These are phyloP conservation scores for Immersiella caudata DNA, from an alignment of 495 filamentous ascomycete species.

Conservation along the genomic window DNA sequence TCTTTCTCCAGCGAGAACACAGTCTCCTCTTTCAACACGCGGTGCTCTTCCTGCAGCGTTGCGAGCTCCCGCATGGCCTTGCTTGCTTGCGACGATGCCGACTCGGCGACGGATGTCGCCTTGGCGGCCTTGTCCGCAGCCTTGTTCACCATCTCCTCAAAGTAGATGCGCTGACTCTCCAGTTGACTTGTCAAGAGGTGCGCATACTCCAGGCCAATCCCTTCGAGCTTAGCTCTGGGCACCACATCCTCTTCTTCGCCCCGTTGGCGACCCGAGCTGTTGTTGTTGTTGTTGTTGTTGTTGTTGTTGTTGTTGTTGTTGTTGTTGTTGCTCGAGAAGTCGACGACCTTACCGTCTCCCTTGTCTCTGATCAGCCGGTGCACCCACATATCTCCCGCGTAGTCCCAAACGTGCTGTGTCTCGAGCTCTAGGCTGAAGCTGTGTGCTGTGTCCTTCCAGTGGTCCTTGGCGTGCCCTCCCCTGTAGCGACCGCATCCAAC, in stretches of 20 bases:
- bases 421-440: conserved; percentile 90
- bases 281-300: conserved; percentile 27
- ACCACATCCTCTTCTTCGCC: conserved; percentile 66
- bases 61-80: conserved; percentile 54
- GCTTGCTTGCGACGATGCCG: conserved; percentile 58
- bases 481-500: conserved; percentile 95
- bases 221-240: conserved; percentile 87
- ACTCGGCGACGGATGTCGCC: conserved; percentile 66
- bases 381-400: conserved; percentile 90
- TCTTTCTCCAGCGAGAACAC: conserved; percentile 72
- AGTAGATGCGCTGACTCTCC: conserved; percentile 89
- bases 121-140: conserved; percentile 87
- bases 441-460: conserved; percentile 88
- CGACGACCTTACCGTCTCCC: conserved; percentile 85
- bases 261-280: neutral
- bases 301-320: conserved; percentile 13
- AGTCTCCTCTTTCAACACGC: conserved; percentile 57
- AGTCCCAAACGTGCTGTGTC: conserved; percentile 97
- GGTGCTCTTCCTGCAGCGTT: conserved; percentile 57
- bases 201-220: conserved; percentile 90
- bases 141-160: conserved; percentile 89
- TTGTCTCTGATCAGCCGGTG: conserved; percentile 93
- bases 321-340: conserved; percentile 60
- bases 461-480: conserved; percentile 87
- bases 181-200: conserved; percentile 89